Conservation (phyloP, 2,329 filamentous ascomycete genomes). For the Colletotrichum musicola region DNA sequence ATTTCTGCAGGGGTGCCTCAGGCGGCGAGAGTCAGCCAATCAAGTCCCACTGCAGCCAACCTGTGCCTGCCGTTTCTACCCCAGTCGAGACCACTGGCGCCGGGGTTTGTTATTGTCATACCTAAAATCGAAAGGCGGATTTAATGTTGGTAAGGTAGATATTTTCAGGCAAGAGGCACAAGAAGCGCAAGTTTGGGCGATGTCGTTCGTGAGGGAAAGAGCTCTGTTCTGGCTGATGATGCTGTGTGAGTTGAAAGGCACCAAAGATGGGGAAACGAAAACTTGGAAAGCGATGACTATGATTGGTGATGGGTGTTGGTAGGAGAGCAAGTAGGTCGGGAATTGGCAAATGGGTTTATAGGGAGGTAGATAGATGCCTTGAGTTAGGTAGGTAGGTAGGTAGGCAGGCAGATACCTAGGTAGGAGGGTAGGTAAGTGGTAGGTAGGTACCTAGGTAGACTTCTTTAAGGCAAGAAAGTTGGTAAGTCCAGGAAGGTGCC, state of each 20-base stretch:
- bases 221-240: background rate
- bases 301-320: too few relatives aligned
- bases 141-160: background rate
- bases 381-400: background rate
- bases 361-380: too few relatives aligned
- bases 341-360: background rate
- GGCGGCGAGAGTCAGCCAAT: constrained; percentile 30
- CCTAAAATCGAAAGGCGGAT: background rate
- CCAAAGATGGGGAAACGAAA: background rate
- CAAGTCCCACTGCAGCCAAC: constrained; percentile 21
- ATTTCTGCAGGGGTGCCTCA: constrained; percentile 41
- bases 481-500: too few relatives aligned
- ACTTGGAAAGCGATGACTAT: background rate
- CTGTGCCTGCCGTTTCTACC: constrained; percentile 36
- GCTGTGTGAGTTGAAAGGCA: background rate
- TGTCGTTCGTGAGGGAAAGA: background rate
- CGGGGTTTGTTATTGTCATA: background rate
- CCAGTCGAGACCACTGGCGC: constrained; percentile 5
- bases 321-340: too few relatives aligned
- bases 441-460: too few relatives aligned
- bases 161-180: background rate
- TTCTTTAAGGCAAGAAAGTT: too few relatives aligned
- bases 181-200: background rate
- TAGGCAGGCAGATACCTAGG: too few relatives aligned
- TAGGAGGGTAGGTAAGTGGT: too few relatives aligned